Percentiles rank a stretch among this genome's conserved stretches.
These are phyloP conservation scores for Noccaea bulbosa DNA, from an alignment of 345 rosid species.

Conservation along the genomic window DNA sequence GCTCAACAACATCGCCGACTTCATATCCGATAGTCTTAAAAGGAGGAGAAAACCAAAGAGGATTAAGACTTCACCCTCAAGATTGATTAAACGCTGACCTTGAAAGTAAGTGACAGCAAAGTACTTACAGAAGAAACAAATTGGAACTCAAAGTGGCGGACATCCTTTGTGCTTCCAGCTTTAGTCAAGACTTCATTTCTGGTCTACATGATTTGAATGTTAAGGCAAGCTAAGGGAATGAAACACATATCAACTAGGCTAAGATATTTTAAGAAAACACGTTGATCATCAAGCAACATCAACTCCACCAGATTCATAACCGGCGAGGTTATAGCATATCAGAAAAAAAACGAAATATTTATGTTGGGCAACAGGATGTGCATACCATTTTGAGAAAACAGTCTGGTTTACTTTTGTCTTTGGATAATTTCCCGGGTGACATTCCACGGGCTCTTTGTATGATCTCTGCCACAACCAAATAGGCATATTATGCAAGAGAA, in stretches of 20 bases:
- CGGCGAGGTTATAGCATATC: not conserved
- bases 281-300: conserved; percentile 6
- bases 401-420: conserved; percentile 60
- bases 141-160: conserved; percentile 89
- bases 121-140: conserved; percentile 69
- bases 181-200: conserved; percentile 66
- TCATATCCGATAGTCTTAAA: conserved; percentile 63
- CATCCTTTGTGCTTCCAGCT: conserved; percentile 70
- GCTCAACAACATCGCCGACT: conserved; percentile 88
- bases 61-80: conserved; percentile 10
- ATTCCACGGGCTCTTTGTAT: conserved; percentile 71
- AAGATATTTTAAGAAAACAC: not conserved
- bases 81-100: not conserved
- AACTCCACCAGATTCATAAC: conserved; percentile 24
- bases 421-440: conserved; percentile 65
- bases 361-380: conserved; percentile 8
- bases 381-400: conserved; percentile 90
- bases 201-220: conserved; percentile 47
- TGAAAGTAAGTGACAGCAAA: conserved; percentile 28
- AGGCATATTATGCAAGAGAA: conserved; percentile 14
- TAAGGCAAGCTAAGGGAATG: conserved; percentile 17
- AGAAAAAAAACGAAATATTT: not conserved
- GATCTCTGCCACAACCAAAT: conserved; percentile 50
- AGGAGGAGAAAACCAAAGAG: conserved; percentile 22
- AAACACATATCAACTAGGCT: conserved; percentile 8